These are phyloP conservation scores for Candida tammaniensis DNA, from an alignment of 805 yeast species.

Conservation along the genomic window DNA sequence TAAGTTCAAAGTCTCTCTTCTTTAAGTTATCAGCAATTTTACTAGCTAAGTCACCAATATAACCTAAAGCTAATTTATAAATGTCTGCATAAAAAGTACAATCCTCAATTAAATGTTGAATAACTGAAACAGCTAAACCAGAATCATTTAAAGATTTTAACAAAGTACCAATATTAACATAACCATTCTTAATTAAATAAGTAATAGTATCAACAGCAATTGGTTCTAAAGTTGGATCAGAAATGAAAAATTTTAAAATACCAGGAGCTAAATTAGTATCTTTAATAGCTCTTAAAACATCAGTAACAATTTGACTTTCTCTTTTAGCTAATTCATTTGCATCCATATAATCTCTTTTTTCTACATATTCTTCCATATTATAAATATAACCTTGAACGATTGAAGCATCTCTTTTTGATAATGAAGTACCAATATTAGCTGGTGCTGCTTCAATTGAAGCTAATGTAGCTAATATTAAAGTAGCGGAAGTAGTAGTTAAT, in stretches of 20 bases:
- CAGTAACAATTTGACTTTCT: slow-evolving; percentile 40
- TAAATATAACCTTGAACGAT: slow-evolving; percentile 26
- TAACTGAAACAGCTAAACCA: slow-evolving; percentile 38
- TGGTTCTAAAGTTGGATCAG: slow-evolving; percentile 28
- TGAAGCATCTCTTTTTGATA: slow-evolving; percentile 21
- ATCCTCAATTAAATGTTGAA: slow-evolving; percentile 32
- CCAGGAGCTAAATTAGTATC: slow-evolving; percentile 35
- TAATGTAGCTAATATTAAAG: slow-evolving; percentile 25
- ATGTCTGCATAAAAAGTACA: slow-evolving; percentile 39
- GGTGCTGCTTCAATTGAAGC: slow-evolving; percentile 36
- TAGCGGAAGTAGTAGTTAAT: slow-evolving; percentile 27
- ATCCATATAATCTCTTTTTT: slow-evolving; percentile 26
- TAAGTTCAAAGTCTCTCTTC: slow-evolving; percentile 20
- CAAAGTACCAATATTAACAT: slow-evolving; percentile 33
- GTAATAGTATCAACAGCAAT: slow-evolving; percentile 27
- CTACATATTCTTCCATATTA: slow-evolving; percentile 23
- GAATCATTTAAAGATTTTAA: slow-evolving; percentile 39
- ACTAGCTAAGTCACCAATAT: slow-evolving; percentile 28
- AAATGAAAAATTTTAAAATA: slow-evolving; percentile 31
- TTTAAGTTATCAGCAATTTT: slow-evolving; percentile 21
- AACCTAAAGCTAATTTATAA: slow-evolving; percentile 31
- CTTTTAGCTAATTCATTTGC: slow-evolving; percentile 28
- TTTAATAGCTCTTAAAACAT: slow-evolving; percentile 35
- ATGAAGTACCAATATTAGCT: slow-evolving; percentile 16
- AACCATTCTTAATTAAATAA: slow-evolving; percentile 28